Evolutionary conservation across 2,329 filamentous ascomycete species (phyloP), one percentile per base, ranked within the genome.

Genomic region (Xylaria sp.): DNA sequence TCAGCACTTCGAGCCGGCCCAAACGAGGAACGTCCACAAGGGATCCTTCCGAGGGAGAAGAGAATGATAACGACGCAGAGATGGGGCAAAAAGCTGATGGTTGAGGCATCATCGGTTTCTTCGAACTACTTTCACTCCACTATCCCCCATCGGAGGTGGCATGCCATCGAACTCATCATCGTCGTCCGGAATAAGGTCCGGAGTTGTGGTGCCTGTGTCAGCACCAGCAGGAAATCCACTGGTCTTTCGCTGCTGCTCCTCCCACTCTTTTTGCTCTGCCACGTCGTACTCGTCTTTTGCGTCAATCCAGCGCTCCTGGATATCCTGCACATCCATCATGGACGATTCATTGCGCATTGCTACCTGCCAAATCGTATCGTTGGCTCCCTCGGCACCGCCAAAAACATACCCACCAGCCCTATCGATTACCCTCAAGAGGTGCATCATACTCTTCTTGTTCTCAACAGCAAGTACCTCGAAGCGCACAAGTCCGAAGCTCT

Each of bases 371-470:
- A 99, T 89, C 6, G 92, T 94, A 78, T 99, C 95, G 74, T 98
- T 98, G 54, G 94, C 93, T 1, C 94, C 95, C 78, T 98, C 93
- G 0, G 93, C 92, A 4, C 91, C 88, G 0, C 94, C 94, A 82
- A 99, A 98, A 0, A 94, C 92, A 81, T 98, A 98, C 0, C 96
- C 96, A 9, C 93, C 91, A 0, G 96, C 95, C 50, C 96, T 88
- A 79, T 99, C 96, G 76, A 99, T 94, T 0, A 95, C 91, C 54
- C 92, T 89, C 60, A 99, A 83, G 3, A 99, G 84, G 74, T 92
- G 90, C 89, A 97, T 97, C 94, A 99, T 98, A 78, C 93, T 97
- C 81, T 92, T 93, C 80, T 97, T 98, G 78, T 99, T 96, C 81
- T 99, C 96, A 0, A 99, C 94, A 0, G 96, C 94, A 34, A 99